phyloP scores from a whole-genome alignment of 192 early-diverging fungal species.

The Rhizophagus prolifer region DNA sequence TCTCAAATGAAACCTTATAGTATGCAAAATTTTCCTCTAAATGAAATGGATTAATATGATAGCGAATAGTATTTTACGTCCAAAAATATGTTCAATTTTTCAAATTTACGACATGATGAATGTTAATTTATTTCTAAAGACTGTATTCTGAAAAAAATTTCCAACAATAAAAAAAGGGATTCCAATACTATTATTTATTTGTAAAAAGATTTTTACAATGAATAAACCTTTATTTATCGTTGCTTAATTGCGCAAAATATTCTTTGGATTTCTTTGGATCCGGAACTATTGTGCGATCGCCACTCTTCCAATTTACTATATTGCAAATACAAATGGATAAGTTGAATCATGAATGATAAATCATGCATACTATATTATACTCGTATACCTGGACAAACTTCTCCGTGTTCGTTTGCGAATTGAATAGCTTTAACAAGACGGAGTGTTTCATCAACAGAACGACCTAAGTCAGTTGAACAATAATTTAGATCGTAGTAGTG shows the following conservation, averaged over 20 bases:
- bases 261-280: constrained; percentile 43
- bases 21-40: no score
- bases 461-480: constrained; percentile 46
- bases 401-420: constrained; percentile 67
- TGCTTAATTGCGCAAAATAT: constrained; percentile 21
- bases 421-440: constrained; percentile 84
- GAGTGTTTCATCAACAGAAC: constrained; percentile 77
- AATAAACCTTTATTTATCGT: neutral
- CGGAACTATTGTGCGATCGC: constrained; percentile 71
- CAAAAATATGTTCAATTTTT: no score
- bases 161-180: no score
- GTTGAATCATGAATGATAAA: neutral
- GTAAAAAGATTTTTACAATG: neutral
- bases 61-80: no score
- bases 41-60: no score
- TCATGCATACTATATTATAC: neutral
- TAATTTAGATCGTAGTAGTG: neutral
- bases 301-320: constrained; percentile 77
- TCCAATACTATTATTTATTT: no score
- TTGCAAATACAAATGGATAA: constrained; percentile 37
- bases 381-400: constrained; percentile 24
- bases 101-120: no score
- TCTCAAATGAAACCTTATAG: no score
- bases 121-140: no score
- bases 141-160: no score